Evolutionary conservation across 1,284 basidiomycete species (phyloP).

Genomic region (Sanguinoderma infundibulare): DNA sequence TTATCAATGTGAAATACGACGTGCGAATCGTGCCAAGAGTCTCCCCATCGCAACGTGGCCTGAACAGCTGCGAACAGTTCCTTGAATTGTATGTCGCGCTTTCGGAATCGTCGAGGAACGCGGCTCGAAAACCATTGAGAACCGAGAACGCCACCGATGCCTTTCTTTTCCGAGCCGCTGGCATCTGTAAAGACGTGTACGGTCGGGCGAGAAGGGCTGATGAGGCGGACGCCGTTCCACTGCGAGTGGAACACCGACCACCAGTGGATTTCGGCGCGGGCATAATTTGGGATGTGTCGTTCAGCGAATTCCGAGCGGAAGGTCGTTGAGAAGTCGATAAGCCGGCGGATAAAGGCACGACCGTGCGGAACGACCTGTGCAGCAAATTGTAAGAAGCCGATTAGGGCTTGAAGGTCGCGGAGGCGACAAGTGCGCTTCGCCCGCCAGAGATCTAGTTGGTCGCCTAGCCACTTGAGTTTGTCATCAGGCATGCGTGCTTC

Average conservation of each 20-base stretch:
- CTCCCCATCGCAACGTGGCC: constrained; percentile 6
- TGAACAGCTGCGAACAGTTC: constrained; percentile 3
- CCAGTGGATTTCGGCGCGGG: constrained; percentile 7
- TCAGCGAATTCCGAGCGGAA: neutral
- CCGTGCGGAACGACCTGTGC: constrained; percentile 10
- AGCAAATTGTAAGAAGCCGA: constrained; percentile 11
- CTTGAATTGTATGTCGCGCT: constrained; percentile 11
- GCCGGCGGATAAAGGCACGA: constrained; percentile 2
- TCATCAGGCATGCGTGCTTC: constrained; percentile 7
- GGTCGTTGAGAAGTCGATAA: constrained; percentile 4
- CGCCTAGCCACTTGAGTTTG: constrained; percentile 6
- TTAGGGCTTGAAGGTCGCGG: constrained; percentile 8
- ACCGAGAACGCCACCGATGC: neutral
- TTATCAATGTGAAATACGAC: constrained; percentile 14
- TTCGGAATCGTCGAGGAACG: constrained; percentile 1
- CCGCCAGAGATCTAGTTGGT: neutral
- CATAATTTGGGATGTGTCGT: constrained; percentile 7
- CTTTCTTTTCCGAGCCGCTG: constrained; percentile 2
- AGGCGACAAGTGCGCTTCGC: neutral
- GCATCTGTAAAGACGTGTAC: constrained; percentile 9
- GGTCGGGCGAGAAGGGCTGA: neutral
- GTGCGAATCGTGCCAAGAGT: constrained; percentile 2
- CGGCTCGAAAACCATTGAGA: neutral
- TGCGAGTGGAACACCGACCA: constrained; percentile 4
- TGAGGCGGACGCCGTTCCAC: constrained; percentile 6